Evolutionary conservation across 1,284 basidiomycete genomes (phyloP).

Genomic region (Trametes hirsuta): DNA sequence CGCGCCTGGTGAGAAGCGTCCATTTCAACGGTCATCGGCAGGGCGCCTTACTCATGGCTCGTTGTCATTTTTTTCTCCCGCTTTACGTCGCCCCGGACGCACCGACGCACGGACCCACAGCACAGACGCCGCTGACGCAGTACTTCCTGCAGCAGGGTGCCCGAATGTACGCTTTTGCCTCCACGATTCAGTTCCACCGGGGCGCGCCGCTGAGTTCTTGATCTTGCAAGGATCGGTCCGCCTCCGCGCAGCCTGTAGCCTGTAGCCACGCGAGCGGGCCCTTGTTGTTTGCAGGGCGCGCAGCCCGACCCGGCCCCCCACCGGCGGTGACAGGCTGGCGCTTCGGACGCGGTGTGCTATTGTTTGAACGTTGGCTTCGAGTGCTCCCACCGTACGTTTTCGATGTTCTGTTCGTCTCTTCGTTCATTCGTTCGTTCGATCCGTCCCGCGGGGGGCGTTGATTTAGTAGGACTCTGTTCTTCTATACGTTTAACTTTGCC

Average conservation of each 20-base stretch:
- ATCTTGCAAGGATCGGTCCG: constrained; percentile 23
- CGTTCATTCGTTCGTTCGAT: constrained; percentile 14
- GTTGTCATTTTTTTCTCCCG: neutral
- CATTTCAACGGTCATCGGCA: neutral
- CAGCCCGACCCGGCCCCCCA: neutral
- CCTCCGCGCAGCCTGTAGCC: constrained; percentile 21
- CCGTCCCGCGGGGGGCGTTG: neutral
- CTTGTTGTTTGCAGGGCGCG: neutral
- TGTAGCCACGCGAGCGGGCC: neutral
- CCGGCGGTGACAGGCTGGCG: neutral
- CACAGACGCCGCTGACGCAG: constrained; percentile 62
- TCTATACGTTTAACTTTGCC: constrained; percentile 5
- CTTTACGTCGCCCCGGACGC: neutral
- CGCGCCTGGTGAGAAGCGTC: constrained; percentile 67
- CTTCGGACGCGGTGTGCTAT: constrained; percentile 10
- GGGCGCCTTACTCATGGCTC: neutral
- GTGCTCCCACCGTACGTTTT: constrained; percentile 2
- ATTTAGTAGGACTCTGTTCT: neutral
- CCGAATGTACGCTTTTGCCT: constrained; percentile 64
- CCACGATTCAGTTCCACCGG: constrained; percentile 30
- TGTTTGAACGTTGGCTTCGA: constrained; percentile 12
- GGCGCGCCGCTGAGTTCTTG: constrained; percentile 25
- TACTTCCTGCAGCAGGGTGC: constrained; percentile 80
- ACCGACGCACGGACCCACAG: constrained; percentile 37
- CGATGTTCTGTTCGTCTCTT: neutral